A percentile compares a stretch with the other conserved stretches of the same genome.
Evolutionary conservation across 169 alveolate genomes (phyloP).

Genomic region (Eimeria sp.): DNA sequence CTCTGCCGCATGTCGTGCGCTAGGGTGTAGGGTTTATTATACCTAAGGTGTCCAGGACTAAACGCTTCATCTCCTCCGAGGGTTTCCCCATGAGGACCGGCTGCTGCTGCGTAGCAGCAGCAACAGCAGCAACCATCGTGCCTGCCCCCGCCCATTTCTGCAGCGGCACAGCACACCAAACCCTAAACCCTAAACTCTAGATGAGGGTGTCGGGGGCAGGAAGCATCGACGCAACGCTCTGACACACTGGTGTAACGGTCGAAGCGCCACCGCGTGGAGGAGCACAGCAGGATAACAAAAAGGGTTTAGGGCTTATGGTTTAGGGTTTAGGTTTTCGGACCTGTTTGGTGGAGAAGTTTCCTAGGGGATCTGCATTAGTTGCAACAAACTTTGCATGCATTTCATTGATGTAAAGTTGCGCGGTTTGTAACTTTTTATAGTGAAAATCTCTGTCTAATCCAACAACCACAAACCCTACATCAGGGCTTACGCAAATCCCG

Average conservation of each 20-base stretch:
- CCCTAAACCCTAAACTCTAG: constrained; percentile 2
- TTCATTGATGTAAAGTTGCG: constrained; percentile 85
- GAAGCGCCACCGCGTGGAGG: no score
- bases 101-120: constrained; percentile 82
- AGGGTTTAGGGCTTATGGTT: not conserved
- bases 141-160: constrained; percentile 90
- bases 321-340: not conserved
- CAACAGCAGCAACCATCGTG: constrained; percentile 87
- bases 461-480: constrained; percentile 87
- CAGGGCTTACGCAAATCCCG: constrained; percentile 46
- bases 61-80: constrained; percentile 71
- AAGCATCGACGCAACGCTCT: not conserved
- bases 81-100: constrained; percentile 87
- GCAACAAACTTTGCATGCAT: constrained; percentile 85
- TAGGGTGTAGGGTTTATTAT: constrained; percentile 13
- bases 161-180: not conserved
- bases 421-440: constrained; percentile 87
- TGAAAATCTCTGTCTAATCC: constrained; percentile 86
- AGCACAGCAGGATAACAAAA: no score
- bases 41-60: not conserved
- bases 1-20: not conserved
- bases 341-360: constrained; percentile 84
- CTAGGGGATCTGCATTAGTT: constrained; percentile 86
- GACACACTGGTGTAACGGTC: no score
- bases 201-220: no score